These are phyloP conservation scores for Clitopilus passeckerianus DNA, from an alignment of 768 basidiomycete species.

Conservation along the genomic window DNA sequence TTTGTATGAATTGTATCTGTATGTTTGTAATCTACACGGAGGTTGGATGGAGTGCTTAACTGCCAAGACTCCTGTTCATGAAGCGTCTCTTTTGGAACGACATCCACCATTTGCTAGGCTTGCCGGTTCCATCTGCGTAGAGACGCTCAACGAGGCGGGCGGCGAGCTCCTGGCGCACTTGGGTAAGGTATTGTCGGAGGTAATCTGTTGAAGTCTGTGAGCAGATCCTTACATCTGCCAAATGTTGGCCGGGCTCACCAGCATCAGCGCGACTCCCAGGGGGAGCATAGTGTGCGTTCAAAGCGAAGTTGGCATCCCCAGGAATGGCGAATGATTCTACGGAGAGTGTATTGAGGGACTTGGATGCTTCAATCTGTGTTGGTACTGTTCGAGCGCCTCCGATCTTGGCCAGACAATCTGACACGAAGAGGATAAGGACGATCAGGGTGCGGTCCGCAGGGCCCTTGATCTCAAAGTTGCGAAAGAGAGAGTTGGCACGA, in stretches of 20 bases:
- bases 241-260: constrained; percentile 40
- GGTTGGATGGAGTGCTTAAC: constrained; percentile 28
- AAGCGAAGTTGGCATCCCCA: constrained; percentile 90
- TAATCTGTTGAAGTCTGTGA: constrained; percentile 50
- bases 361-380: constrained; percentile 80
- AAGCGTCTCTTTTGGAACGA: constrained; percentile 97
- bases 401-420: constrained; percentile 93
- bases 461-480: constrained; percentile 99
- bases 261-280: constrained; percentile 75
- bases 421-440: constrained; percentile 95
- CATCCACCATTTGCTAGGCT: constrained; percentile 99
- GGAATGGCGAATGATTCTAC: constrained; percentile 93
- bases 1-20: constrained; percentile 7
- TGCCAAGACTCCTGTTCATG: constrained; percentile 87
- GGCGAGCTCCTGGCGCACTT: constrained; percentile 90
- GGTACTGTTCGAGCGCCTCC: constrained; percentile 65
- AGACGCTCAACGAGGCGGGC: constrained; percentile 80
- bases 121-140: constrained; percentile 90
- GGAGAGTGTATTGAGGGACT: constrained; percentile 84
- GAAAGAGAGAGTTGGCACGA: constrained; percentile 97
- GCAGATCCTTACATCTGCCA: constrained; percentile 3
- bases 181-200: constrained; percentile 85
- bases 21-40: constrained; percentile 15
- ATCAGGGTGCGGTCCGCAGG: constrained; percentile 95
- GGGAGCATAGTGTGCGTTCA: constrained; percentile 88